Conservation (phyloP, 2,329 filamentous ascomycete species). For the Aspergillus sp. region DNA sequence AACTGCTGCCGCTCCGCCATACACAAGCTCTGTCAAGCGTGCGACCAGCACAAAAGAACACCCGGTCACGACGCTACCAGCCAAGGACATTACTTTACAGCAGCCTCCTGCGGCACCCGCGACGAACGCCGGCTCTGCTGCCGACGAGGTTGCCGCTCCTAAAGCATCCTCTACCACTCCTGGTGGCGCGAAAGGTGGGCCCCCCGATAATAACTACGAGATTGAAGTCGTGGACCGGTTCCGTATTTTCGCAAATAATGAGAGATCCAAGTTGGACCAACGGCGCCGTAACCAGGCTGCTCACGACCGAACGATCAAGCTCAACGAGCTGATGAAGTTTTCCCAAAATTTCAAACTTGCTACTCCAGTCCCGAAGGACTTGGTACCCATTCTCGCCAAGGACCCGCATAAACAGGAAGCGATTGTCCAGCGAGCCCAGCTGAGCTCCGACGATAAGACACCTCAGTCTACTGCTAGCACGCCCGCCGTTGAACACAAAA, state of each 20-base stretch:
- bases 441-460: conserved; percentile 64
- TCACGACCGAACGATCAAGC: conserved; percentile 83
- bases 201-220: conserved; percentile 53
- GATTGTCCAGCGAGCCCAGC: conserved; percentile 84
- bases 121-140: conserved; percentile 21
- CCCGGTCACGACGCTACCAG: conserved; percentile 28
- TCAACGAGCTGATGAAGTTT: conserved; percentile 95
- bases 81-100: conserved; percentile 25
- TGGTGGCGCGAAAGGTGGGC: conserved; percentile 53
- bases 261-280: conserved; percentile 62
- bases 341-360: conserved; percentile 90
- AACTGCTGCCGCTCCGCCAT: conserved; percentile 72
- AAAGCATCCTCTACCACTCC: conserved; percentile 27
- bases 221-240: conserved; percentile 62
- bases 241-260: conserved; percentile 62
- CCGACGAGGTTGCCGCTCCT: conserved; percentile 22
- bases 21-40: conserved; percentile 88
- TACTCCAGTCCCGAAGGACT: conserved; percentile 84
- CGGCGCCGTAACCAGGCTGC: conserved; percentile 55
- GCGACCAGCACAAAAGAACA: conserved; percentile 66
- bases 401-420: conserved; percentile 92
- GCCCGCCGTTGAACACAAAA: conserved; percentile 50
- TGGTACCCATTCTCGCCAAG: conserved; percentile 94
- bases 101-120: conserved; percentile 18
- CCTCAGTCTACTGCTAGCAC: conserved; percentile 45